Percentiles rank a stretch among this genome's conserved stretches.
These are phyloP conservation scores for Selaginella moellendorffii DNA, from an alignment of 75 land plant species.

Conservation along the genomic window DNA sequence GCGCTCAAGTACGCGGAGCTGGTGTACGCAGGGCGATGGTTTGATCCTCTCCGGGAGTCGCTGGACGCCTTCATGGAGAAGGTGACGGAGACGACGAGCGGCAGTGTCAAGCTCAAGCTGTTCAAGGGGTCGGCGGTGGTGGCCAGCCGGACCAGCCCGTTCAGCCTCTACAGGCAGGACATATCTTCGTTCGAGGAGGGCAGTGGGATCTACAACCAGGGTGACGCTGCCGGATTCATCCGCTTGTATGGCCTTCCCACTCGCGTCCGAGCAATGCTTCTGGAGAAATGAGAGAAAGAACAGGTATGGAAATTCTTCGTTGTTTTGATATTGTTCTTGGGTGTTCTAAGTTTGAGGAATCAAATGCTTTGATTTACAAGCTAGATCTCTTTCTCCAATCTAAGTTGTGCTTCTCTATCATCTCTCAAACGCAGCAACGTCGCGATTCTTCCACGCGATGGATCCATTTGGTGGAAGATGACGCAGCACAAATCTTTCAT, in stretches of 20 bases:
- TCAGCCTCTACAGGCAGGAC: slow-evolving; percentile 82
- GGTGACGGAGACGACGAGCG: slow-evolving; percentile 64
- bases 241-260: slow-evolving; percentile 84
- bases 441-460: neutral
- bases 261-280: slow-evolving; percentile 76
- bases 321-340: too few relatives aligned
- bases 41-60: slow-evolving; percentile 82
- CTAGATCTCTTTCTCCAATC: neutral
- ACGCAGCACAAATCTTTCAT: neutral
- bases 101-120: slow-evolving; percentile 62
- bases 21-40: slow-evolving; percentile 96
- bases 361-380: too few relatives aligned
- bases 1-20: slow-evolving; percentile 93
- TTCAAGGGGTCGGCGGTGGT: slow-evolving; percentile 74
- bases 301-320: too few relatives aligned
- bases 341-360: too few relatives aligned
- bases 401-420: neutral
- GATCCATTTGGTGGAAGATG: neutral
- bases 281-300: too few relatives aligned
- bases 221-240: slow-evolving; percentile 96
- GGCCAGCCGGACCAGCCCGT: slow-evolving; percentile 50
- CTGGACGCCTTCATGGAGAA: slow-evolving; percentile 93
- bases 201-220: slow-evolving; percentile 71
- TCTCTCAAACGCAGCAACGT: neutral
- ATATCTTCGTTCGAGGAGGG: slow-evolving; percentile 92